phyloP scores from a whole-genome alignment of 2,329 filamentous ascomycete species.

The Beauveria australis region DNA sequence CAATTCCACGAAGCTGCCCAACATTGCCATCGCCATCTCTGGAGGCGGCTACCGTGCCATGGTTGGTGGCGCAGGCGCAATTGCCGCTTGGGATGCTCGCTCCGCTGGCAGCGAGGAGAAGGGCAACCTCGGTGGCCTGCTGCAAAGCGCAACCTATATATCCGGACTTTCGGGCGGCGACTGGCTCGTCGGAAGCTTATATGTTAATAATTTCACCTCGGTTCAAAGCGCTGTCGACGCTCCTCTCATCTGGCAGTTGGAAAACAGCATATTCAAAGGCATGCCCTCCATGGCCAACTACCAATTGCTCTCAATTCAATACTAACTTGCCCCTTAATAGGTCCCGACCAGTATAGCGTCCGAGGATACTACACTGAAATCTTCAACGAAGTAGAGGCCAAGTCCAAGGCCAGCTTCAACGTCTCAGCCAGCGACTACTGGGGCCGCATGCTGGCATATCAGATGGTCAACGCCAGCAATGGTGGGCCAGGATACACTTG shows the following conservation, averaged over 20 bases:
- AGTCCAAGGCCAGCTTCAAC: slow-evolving; percentile 51
- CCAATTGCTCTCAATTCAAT: slow-evolving; percentile 4
- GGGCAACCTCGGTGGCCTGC: slow-evolving; percentile 69
- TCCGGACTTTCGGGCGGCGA: slow-evolving; percentile 74
- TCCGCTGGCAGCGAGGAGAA: slow-evolving; percentile 38
- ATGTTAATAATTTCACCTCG: slow-evolving; percentile 67
- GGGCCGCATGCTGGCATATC: slow-evolving; percentile 68
- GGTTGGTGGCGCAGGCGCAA: slow-evolving; percentile 70
- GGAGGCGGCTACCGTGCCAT: slow-evolving; percentile 81
- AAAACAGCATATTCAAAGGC: slow-evolving; percentile 28
- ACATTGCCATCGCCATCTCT: slow-evolving; percentile 67
- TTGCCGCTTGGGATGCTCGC: slow-evolving; percentile 71
- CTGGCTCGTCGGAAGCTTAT: slow-evolving; percentile 69
- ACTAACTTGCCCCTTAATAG: slow-evolving; percentile 24
- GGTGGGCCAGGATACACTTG: slow-evolving; percentile 71
- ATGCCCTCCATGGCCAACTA: slow-evolving; percentile 1
- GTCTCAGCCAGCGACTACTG: slow-evolving; percentile 74
- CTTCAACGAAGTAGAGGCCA: slow-evolving; percentile 47
- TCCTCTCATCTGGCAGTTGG: slow-evolving; percentile 28
- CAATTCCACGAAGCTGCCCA: slow-evolving; percentile 48
- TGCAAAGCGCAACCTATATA: slow-evolving; percentile 76
- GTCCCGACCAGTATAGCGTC: slow-evolving; percentile 18
- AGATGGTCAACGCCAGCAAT: slow-evolving; percentile 63
- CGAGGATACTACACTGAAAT: slow-evolving; percentile 54
- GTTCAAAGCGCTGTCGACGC: slow-evolving; percentile 33